Evolutionary conservation across 768 basidiomycete species (phyloP), one percentile per base, ranked within the genome.

Genomic region (Podaxis sp.): DNA sequence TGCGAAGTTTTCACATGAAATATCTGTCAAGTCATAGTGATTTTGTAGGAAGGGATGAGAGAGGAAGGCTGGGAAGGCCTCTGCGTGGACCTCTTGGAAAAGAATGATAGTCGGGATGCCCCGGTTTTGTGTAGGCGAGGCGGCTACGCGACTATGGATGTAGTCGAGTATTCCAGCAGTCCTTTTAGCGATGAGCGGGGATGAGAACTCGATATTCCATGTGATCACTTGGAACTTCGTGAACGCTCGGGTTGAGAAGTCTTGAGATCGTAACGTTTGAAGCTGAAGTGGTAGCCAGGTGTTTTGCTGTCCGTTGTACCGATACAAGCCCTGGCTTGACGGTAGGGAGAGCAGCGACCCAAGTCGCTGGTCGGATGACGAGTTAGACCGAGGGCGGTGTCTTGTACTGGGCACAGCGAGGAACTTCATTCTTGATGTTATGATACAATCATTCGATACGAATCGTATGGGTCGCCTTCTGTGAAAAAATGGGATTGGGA

Each of bases 161-260:
- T 60, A 53, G 6, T 54, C 40, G 9, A 60, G 42, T 21, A 60
- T 60, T 7, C 40, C 59, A 14, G 18, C 46, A 28, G 59, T 54
- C 51, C 59, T 60, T 25, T 60, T n/a, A 16, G 16, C n/a, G 10
- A 60, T 44, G 14, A 13, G 42, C 2, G 59, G 40, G 16, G 51
- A 27, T 18, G 59, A 53, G 18, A 60, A 60, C 4, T 60, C 59
- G 28, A 60, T 60, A 25, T 60, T 60, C 59, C 59, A 60, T 10
- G 59, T 53, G 10, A 54, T 18, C 13, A 60, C 42, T 46, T 60
- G 59, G 18, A 60, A 46, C 3, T 46, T 46, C 3, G 59, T 37
- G 40, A 44, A 18, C 14, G 32, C 35, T 3, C 16, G 5, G 27
- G 9, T 21, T 5, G 21, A 21, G 5, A 21, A 10, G 11, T 32